These are phyloP conservation scores for Anethum foeniculum DNA, from an alignment of 140 eudicot genomes.

Conservation along the genomic window DNA sequence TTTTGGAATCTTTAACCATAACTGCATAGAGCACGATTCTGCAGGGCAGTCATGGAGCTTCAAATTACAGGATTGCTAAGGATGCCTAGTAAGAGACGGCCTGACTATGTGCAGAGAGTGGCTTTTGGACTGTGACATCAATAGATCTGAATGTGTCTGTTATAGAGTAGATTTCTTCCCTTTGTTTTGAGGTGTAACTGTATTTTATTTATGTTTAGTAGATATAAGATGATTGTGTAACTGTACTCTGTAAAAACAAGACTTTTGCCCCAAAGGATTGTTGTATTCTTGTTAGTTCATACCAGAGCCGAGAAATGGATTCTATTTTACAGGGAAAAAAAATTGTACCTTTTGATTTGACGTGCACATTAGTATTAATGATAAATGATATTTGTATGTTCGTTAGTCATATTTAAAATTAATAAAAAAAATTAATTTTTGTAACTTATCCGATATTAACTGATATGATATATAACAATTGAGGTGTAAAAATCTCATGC, in stretches of 20 bases:
- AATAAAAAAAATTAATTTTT: no score
- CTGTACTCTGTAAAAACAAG: not conserved
- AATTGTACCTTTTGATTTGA: no score
- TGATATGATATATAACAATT: no score
- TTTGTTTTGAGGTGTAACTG: not conserved
- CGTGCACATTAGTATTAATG: no score
- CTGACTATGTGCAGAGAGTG: slow-evolving; percentile 87
- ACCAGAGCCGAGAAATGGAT: no score
- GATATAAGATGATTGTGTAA: not conserved
- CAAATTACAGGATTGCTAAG: slow-evolving; percentile 77
- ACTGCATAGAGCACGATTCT: slow-evolving; percentile 66
- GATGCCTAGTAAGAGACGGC: slow-evolving; percentile 96
- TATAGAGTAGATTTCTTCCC: not conserved
- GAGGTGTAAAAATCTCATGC: no score
- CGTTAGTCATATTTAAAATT: no score
- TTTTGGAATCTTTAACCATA: slow-evolving; percentile 34
- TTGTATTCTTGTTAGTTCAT: not conserved
- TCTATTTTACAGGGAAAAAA: no score
- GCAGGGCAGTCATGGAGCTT: slow-evolving; percentile 90
- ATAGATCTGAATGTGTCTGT: not conserved
- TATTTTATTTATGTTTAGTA: not conserved
- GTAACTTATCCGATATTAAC: no score
- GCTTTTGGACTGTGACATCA: slow-evolving; percentile 61
- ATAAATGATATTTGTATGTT: no score
- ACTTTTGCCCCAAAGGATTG: not conserved